Evolutionary conservation across 257 asterid genomes (phyloP), one percentile per base, ranked within the genome.

Genomic region (Petunia axillaris): DNA sequence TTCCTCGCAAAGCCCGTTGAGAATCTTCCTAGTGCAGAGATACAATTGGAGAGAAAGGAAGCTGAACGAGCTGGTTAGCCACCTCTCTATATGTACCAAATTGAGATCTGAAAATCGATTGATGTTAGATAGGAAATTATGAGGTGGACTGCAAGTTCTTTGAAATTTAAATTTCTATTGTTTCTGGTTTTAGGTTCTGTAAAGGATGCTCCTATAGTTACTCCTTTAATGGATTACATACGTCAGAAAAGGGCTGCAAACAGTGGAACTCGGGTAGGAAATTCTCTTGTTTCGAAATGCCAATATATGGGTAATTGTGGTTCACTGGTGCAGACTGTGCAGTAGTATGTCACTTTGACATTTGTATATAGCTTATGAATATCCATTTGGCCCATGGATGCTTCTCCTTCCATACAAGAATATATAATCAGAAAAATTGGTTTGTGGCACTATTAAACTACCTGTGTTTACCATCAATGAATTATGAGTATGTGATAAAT

Each of bases 21-120:
- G 93, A 89, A 91, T 90, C 99, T 96, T 81, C 99, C 99, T 5
- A 96, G 99, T 87, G 99, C 99, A 83, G 99, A 96, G 90, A 91
- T 94, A 84, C 99, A 96, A 75, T 87, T 96, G 92, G 99, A 96
- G 85, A 90, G 98, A 75, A 94, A 85, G 90, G 99, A 96, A 91
- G 99, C 99, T 80, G 98, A 93, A 82, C 95, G 97, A 79, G 95
- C 96, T 78, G 98, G 99, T 96, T 48, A 81, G 94, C 41, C 64
- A 25, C 25, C 25, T 25, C 25, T 25, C 25, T 25, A 25, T 25
- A 25, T 52, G 64, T 62, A 13, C 37, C 38, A 54, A 52, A 73
- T 43, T 58, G 76, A 39, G 77, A 57, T 58, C 62, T 62, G 70
- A 65, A 59, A 67, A 71, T 65, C 67, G 36, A 25, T 25, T 25